Evolutionary conservation across 768 basidiomycete species (phyloP), one percentile per base, ranked within the genome.

Genomic region (Daedaleopsis nitida): DNA sequence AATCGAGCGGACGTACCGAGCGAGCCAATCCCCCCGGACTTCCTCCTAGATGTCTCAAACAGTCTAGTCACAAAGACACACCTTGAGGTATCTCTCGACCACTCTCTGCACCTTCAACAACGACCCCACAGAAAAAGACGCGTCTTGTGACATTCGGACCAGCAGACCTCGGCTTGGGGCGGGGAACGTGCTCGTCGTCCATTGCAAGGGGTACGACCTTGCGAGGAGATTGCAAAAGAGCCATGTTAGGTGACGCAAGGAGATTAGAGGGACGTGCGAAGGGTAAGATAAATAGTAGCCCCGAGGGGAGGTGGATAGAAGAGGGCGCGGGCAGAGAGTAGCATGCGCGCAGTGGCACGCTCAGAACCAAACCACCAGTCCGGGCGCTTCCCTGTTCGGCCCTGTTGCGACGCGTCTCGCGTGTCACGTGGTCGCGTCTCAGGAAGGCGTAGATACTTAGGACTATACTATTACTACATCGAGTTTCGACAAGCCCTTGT

Each of bases 61-160:
- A 24, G 19, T 53, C 13, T 57, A 42, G 35, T 13, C 35, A 19
- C 19, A 32, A 39, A 43, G 45, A 72, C 73, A 69, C 72, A 87
- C 91, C 90, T 74, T 87, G 85, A 42, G 86, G 81, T 52, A 91
- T 81, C 59, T 85, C 80, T 66, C 79, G 83, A 7, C 88, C 89
- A 65, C 84, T 81, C 64, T 89, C 88, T 42, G 89, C 86, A 54
- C 86, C 87, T 76, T 97, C 94, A 34, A 96, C 88, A 14, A 96
- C 91, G 19, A 96, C 91, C 47, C 91, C 92, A 70, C 91, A 92
- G 71, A 90, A 90, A 74, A 96, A 96, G 24, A 88, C 91, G 70
- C 94, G 89, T 72, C 83, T 88, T 7, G 89, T 95, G 64, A 85
- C 67, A 53, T 76, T 73, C 35, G 76, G 69, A 11, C 68, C 71